Evolutionary conservation across 345 rosid genomes (phyloP), one percentile per base, ranked within the genome.

Genomic region (Dipteronia sinensis): DNA sequence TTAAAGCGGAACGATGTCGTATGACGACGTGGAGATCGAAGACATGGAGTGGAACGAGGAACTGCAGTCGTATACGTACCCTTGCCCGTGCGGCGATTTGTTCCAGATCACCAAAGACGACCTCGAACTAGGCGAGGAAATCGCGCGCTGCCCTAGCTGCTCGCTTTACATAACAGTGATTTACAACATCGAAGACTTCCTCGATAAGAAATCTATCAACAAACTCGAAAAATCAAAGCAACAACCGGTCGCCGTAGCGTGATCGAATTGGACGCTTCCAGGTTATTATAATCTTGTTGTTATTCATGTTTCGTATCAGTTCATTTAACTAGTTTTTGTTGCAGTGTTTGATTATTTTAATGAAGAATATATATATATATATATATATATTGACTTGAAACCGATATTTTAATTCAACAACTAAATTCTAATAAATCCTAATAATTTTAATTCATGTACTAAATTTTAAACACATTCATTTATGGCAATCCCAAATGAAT

Each of bases 11-110:
- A 61, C 75, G 79, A 95, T 93, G 98, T 95, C 99, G 53, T 95
- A 93, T 90, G 99, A 95, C 86, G 98, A 95, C 59, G 97, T 95
- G 25, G 99, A 93, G 91, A 95, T 95, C 75, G 98, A 95, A 58
- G 99, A 95, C 66, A 92, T 95, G 99, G 93, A 92, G 80, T 93
- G 99, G 99, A 93, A 81, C 81, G 93, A 90, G 72, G 94, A 92
- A 87, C 73, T 93, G 19, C 83, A 88, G 76, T 89, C 92, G 34
- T 93, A 85, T 82, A 95, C 98, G 27, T 93, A 92, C 73, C 98
- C 98, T 1, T 95, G 98, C 58, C 98, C 98, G 12, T 95, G 99
- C 85, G 98, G 98, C 27, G 98, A 93, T 73, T 82, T 93, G 64
- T 95, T 95, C 75, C 97, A 95, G 83, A 95, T 95, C 67, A 91